Percentiles rank a stretch among this genome's conserved stretches.
Conservation (phyloP, 305 asterid genomes). For the Fraxinus dipetala region DNA sequence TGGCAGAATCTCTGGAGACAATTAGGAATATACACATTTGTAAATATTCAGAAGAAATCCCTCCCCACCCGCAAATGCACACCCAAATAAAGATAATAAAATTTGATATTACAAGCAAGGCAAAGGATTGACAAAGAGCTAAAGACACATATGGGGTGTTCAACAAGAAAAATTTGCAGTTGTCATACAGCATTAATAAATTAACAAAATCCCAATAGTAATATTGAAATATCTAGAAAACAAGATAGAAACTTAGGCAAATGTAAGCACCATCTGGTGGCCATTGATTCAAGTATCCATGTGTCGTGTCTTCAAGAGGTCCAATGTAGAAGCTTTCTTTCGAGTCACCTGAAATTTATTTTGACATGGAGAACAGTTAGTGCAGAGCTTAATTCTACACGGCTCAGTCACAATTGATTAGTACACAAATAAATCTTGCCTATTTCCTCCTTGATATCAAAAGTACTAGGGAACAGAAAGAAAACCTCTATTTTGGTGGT, state of each 20-base stretch:
- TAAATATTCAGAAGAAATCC: neutral
- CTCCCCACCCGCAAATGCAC: neutral
- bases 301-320: slow-evolving; percentile 33
- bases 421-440: neutral
- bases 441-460: neutral
- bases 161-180: neutral
- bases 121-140: neutral
- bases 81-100: neutral
- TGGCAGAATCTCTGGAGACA: slow-evolving; percentile 42
- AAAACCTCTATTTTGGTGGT: neutral
- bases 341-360: slow-evolving; percentile 44
- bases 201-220: neutral
- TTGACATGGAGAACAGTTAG: slow-evolving; percentile 10
- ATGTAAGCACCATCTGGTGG: slow-evolving; percentile 45
- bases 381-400: neutral
- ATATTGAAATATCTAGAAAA: neutral
- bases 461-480: neutral
- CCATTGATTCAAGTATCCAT: slow-evolving; percentile 55
- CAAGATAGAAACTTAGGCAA: neutral
- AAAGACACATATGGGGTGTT: neutral
- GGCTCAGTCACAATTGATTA: neutral
- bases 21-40: neutral
- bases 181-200: neutral
- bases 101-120: neutral
- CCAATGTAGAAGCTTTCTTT: slow-evolving; percentile 61